Evolutionary conservation across 352 stramenopile genomes (phyloP).

Genomic region (Stramenopiles sp.): DNA sequence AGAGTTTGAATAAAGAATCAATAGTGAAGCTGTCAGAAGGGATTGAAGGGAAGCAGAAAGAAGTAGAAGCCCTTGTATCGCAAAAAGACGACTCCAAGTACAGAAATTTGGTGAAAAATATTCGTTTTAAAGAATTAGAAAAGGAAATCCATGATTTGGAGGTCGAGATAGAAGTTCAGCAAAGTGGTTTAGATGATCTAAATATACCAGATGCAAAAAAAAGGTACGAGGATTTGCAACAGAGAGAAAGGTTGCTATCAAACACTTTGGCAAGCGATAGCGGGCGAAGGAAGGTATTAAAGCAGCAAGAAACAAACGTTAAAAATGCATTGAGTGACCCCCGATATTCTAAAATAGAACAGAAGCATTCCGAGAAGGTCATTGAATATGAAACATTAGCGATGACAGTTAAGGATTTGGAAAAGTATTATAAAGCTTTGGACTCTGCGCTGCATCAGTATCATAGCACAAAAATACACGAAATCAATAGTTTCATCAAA

Average conservation of each 20-base stretch:
- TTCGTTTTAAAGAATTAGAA: conserved; percentile 6
- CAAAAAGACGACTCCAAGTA: neutral
- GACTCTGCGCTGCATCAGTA: conserved; percentile 89
- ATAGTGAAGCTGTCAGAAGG: neutral
- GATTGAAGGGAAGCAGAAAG: neutral
- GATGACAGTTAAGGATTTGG: conserved; percentile 82
- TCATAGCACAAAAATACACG: conserved; percentile 92
- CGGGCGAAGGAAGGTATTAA: neutral
- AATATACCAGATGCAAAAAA: neutral
- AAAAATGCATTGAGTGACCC: neutral
- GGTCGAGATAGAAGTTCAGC: neutral
- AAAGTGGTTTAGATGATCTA: neutral
- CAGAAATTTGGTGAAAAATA: conserved; percentile 4
- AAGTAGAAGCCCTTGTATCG: neutral
- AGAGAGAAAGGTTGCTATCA: neutral
- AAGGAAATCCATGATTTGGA: conserved; percentile 1
- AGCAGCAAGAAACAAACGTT: neutral
- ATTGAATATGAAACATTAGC: conserved; percentile 87
- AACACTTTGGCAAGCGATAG: neutral
- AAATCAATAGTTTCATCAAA: conserved; percentile 97
- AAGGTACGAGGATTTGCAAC: neutral
- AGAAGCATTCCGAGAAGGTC: conserved; percentile 43
- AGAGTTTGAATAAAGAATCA: neutral
- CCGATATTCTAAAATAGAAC: conserved; percentile 14
- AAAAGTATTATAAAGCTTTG: conserved; percentile 84